Base-by-base conservation (phyloP, 352 stramenopile species). In the Poterioochromonas sp. region DNA sequence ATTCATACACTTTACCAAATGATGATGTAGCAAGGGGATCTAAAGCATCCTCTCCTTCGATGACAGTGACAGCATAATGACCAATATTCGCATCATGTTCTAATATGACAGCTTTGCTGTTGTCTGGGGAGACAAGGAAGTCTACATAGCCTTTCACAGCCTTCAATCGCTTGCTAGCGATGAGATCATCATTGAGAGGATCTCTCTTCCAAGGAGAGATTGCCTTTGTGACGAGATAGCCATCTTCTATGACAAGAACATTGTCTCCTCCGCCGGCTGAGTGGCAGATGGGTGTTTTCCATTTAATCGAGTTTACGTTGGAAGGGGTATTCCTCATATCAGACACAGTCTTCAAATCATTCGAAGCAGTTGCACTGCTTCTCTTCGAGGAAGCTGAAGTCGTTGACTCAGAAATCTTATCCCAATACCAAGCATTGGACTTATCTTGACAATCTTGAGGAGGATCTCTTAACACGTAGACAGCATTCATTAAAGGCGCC, bases 241-340 rank as follows among this genome's bases (percentile, higher is more conserved):
- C 39, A 47, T 47, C 62, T 47, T 71, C 62, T 22, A 71, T 29
- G 32, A 71, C 34, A 5, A 71, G 20, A 8, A 71, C 62, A 47
- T 43, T 71, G 32, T 71, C 62, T 3, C 62, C 62, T 26, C 62
- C 62, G 3, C 62, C 62, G 20, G 62, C 62, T n/a, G 18, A 44
- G 32, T 71, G 62, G 32, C 62, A 71, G 18, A 47, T 41, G 20
- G 62, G 62, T 8, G 62, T 71, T 12, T 12, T 32, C 62, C 62
- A 71, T 26, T 15, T 58, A 15, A 58, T 26, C 47, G 47, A 26
- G 47, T 26, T 15, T 15, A 26, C 47, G 26, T 15, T 58, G 47
- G 47, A 15, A 58, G 47, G 15, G 47, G 47, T 58, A 26, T 58
- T 26, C 15, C 15, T 58, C 15, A 26, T 58, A 26, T 58, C 47